These are phyloP conservation scores for Medicago ruthenica DNA, from an alignment of 306 rosid species.

Conservation along the genomic window DNA sequence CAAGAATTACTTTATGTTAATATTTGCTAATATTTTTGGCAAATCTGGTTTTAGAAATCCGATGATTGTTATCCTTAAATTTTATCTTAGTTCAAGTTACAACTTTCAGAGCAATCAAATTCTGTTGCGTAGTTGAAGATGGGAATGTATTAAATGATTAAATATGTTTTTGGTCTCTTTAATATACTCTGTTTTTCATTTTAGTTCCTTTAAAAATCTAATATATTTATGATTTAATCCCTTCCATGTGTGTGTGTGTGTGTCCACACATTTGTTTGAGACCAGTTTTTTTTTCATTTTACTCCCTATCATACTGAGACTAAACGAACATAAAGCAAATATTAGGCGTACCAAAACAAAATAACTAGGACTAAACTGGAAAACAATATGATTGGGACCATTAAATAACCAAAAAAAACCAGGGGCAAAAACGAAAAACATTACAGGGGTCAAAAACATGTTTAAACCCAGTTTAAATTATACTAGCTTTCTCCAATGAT, in stretches of 20 bases:
- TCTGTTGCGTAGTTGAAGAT: no score
- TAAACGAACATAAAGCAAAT: not conserved
- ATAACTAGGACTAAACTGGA: not conserved
- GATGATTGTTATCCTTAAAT: no score
- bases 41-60: no score
- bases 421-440: not conserved
- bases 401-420: not conserved
- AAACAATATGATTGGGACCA: not conserved
- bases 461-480: slow-evolving; percentile 7
- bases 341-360: not conserved
- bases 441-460: not conserved
- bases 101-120: no score
- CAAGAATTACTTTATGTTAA: no score
- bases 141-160: no score
- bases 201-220: not conserved
- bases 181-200: no score
- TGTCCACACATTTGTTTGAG: not conserved
- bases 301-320: not conserved
- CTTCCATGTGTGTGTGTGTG: not conserved
- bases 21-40: no score
- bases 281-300: not conserved
- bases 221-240: not conserved
- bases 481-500: slow-evolving; percentile 32
- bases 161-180: no score
- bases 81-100: no score